Evolutionary conservation across 768 basidiomycete genomes (phyloP), one percentile per base, ranked within the genome.

Genomic region (Pisolithus albus): DNA sequence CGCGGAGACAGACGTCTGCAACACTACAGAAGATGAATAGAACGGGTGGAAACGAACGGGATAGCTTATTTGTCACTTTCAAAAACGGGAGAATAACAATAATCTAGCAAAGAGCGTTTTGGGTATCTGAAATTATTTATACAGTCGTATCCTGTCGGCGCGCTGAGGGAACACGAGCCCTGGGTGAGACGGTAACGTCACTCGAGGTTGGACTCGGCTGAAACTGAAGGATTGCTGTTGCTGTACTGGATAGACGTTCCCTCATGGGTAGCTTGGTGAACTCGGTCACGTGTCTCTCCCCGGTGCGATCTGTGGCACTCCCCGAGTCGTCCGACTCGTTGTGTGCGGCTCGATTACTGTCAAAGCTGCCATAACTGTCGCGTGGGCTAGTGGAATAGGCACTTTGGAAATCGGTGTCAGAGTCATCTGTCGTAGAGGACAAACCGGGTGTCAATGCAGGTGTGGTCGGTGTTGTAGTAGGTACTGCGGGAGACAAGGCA

Each of bases 321-420:
- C 61, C 60, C 36, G 65, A 62, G 53, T 61, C 66, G 18, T 71
- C 61, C 16, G 70, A 66, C 50, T 62, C 59, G 18, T 52, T 59
- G 42, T 59, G 57, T 23, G 39, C 40, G 19, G 45, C 60, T 46
- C 59, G 62, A 43, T 58, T 56, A 21, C 52, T 67, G 50, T 69
- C 66, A 48, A 67, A 74, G 60, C 78, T 79, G 39, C 75, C 78
- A 56, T 80, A 82, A 61, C 84, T 87, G 42, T 71, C 78, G 1
- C 85, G 79, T 11, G 87, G 86, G 60, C 86, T 88, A 3, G 79
- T 70, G 5, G 87, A 89, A 66, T 86, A 89, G 32, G 89, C 89
- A 56, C 88, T 91, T 69, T 90, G 88, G 65, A 91, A 92, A 60
- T 92, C 89, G 24, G 84, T 85, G 59, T 89, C 87, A 19, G 86